phyloP scores from a whole-genome alignment of 1,139 yeast genomes.

The Casaregolazyma suthepensis region DNA sequence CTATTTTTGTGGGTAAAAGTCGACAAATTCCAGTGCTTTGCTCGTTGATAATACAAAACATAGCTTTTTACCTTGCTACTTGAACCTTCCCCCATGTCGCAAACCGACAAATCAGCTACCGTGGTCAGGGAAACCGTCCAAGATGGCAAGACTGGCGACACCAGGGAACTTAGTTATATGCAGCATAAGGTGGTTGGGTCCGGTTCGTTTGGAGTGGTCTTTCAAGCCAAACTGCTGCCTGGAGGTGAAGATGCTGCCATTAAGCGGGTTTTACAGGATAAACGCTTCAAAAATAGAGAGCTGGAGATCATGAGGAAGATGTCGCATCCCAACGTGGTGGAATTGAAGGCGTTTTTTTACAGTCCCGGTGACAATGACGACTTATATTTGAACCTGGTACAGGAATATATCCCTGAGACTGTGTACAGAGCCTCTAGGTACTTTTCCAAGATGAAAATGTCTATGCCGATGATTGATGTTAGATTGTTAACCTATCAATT shows the following conservation, averaged over 20 bases:
- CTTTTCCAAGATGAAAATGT: constrained; percentile 62
- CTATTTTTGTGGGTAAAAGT: background rate
- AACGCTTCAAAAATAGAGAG: constrained; percentile 92
- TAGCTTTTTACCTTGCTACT: background rate
- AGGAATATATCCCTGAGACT: constrained; percentile 93
- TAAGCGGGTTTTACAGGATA: constrained; percentile 90
- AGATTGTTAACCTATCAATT: constrained; percentile 88
- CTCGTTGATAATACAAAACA: background rate
- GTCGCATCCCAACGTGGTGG: constrained; percentile 81
- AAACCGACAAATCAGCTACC: constrained; percentile 2
- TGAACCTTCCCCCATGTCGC: background rate
- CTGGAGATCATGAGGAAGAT: constrained; percentile 91
- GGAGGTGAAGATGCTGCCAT: constrained; percentile 81
- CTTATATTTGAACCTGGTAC: constrained; percentile 75
- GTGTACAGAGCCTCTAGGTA: constrained; percentile 85
- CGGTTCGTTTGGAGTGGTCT: constrained; percentile 96
- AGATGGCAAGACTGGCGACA: constrained; percentile 67
- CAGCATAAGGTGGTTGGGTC: constrained; percentile 88
- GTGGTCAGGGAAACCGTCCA: constrained; percentile 63
- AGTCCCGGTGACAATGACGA: constrained; percentile 72
- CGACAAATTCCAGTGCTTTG: background rate
- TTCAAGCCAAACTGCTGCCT: constrained; percentile 75
- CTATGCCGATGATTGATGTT: constrained; percentile 86
- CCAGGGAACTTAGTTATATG: constrained; percentile 56
- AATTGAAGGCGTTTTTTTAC: constrained; percentile 81